These are phyloP conservation scores for Asclepias syriaca DNA, from an alignment of 257 asterid species.

Conservation along the genomic window DNA sequence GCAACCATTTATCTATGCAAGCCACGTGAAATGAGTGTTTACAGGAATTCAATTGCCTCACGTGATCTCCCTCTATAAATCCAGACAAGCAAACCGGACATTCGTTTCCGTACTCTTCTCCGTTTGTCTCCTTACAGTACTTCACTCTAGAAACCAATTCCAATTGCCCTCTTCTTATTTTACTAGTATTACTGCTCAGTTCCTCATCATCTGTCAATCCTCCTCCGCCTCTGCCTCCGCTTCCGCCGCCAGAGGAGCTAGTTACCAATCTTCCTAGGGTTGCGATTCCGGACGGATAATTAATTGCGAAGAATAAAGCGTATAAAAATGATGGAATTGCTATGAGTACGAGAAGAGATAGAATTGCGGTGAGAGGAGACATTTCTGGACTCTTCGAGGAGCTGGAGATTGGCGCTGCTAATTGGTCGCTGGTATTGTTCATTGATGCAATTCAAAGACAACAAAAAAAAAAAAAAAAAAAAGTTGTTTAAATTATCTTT, in stretches of 20 bases:
- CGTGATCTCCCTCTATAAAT: conserved; percentile 51
- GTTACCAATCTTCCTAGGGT: conserved; percentile 8
- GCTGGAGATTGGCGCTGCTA: conserved; percentile 23
- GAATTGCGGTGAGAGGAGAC: conserved; percentile 32
- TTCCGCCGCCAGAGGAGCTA: conserved; percentile 8
- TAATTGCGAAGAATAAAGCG: conserved; percentile 39
- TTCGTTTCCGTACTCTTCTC: conserved; percentile 26
- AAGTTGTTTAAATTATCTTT: background rate
- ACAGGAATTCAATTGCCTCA: conserved; percentile 44
- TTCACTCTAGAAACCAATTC: conserved; percentile 24
- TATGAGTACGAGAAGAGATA: conserved; percentile 35
- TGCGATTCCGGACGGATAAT: conserved; percentile 22
- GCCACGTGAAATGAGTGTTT: conserved; percentile 48
- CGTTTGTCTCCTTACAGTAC: conserved; percentile 26
- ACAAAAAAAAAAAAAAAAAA: background rate
- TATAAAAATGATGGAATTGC: conserved; percentile 37
- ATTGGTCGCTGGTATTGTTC: background rate
- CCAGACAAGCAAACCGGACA: conserved; percentile 65
- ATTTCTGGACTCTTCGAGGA: conserved; percentile 26
- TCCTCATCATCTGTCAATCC: background rate
- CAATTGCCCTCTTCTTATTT: background rate
- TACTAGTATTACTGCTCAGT: background rate
- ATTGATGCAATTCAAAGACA: background rate
- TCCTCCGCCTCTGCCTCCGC: too few species aligned
- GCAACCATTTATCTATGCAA: conserved; percentile 73